Evolutionary conservation across 2,329 filamentous ascomycete genomes (phyloP).

Genomic region (Talaromyces sp.): DNA sequence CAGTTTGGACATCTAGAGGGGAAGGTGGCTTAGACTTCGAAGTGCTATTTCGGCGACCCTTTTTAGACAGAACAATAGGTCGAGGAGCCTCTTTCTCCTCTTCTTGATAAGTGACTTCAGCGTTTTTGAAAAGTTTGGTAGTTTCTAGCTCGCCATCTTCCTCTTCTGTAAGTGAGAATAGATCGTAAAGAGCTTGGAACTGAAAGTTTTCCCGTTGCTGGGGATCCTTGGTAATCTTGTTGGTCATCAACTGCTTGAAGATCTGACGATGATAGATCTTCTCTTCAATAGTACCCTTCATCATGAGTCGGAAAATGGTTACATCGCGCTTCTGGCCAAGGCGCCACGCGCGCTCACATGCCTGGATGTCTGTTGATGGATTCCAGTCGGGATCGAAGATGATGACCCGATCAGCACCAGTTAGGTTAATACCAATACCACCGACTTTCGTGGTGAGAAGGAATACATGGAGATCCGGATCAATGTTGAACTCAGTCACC

Average conservation of each 20-base stretch:
- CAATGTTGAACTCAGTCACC: slow-evolving; percentile 89
- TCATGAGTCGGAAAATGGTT: slow-evolving; percentile 97
- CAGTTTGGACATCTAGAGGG: neutral
- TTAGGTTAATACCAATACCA: slow-evolving; percentile 89
- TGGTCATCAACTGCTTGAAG: slow-evolving; percentile 96
- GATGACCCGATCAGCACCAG: slow-evolving; percentile 91
- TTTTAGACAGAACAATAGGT: neutral
- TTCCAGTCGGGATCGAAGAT: slow-evolving; percentile 99
- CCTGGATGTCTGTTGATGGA: slow-evolving; percentile 92
- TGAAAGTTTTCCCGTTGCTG: slow-evolving; percentile 93
- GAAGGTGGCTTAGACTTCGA: neutral
- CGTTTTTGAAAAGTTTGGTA: slow-evolving; percentile 56
- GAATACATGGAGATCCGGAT: slow-evolving; percentile 80
- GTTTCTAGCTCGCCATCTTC: slow-evolving; percentile 55
- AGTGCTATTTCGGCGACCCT: neutral
- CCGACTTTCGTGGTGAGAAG: slow-evolving; percentile 94
- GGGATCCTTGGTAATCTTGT: slow-evolving; percentile 92
- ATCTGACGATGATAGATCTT: slow-evolving; percentile 99
- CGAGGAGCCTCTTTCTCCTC: slow-evolving; percentile 19
- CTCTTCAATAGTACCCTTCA: slow-evolving; percentile 95
- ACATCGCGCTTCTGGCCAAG: slow-evolving; percentile 94
- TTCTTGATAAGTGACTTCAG: slow-evolving; percentile 69
- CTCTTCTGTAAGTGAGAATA: slow-evolving; percentile 77
- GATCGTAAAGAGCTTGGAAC: slow-evolving; percentile 83
- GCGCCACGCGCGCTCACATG: slow-evolving; percentile 92